Base-by-base conservation (phyloP, 768 basidiomycete species). In the Pleurotus eryngii region DNA sequence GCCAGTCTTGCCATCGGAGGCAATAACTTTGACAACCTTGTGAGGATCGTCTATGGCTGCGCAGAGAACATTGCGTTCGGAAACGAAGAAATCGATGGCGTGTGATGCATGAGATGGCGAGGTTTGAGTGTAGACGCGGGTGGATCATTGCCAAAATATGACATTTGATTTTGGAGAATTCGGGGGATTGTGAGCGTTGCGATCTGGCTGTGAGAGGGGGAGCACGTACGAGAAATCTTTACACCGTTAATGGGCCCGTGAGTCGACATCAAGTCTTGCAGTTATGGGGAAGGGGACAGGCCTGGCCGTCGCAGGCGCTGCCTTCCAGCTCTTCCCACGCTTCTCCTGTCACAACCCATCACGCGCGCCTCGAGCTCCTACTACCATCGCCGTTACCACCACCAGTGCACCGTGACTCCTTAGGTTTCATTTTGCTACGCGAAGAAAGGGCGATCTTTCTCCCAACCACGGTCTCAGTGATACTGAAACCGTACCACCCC, bases 31-130 rank as follows among this genome's bases (percentile, higher is more conserved):
- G 78, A 96, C 89, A 68, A 97, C 83, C 77, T 92, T 92, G 74
- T 89, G 84, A n/a, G 96, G 94, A 78, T 99, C 96, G 78, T 98
- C 97, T 76, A 90, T 85, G 70, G 85, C 87, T 89, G 72, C 58
- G 65, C 54, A 59, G 54, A 56, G 49, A 60, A 54, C 54, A 65
- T 18, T 40, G 51, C 4, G 39, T 40, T 43, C 17, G 5, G 42
- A 20, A 54, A 40, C 4, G 39, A 11, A 17, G 42, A 22, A 24
- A 24, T 50, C 27, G 39, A 26, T 17, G 18, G 18, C 51, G 39
- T 18, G 39, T 17, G 24, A 18, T 17, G 39, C 12, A 54, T 39
- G 5, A 4, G 39, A 22, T 18, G 51, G 38, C 18, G 51, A 17
- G 38, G 37, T 37, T 54, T 20, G 51, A 38, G 30, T n/a, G 27